Evolutionary conservation across 2,329 filamentous ascomycete species (phyloP).

Genomic region (Bimuria novae-zelandiae): DNA sequence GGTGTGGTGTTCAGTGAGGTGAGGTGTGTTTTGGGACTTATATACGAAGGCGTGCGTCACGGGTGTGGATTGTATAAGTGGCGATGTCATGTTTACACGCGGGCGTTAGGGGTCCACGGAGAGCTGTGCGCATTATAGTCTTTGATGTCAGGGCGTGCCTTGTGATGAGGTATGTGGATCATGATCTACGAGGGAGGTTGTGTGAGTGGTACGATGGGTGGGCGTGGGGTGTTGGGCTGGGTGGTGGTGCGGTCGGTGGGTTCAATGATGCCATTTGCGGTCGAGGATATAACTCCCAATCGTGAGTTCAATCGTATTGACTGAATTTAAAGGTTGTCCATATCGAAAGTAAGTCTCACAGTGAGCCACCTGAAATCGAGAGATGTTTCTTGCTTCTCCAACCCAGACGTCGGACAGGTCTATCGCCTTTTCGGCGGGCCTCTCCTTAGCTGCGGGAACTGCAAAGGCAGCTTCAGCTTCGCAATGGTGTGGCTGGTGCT

Average conservation of each 20-base stretch:
- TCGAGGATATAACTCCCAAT: not conserved
- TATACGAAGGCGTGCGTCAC: slow-evolving; percentile 5
- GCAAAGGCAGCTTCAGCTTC: slow-evolving; percentile 74
- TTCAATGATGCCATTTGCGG: not conserved
- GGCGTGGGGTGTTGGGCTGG: not conserved
- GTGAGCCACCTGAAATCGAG: too few relatives aligned
- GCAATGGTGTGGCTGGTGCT: slow-evolving; percentile 67
- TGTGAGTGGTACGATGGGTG: not conserved
- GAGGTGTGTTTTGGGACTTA: slow-evolving; percentile 8
- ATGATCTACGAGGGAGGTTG: not conserved
- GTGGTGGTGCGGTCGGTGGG: not conserved
- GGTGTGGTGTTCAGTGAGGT: not conserved
- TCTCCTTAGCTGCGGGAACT: slow-evolving; percentile 70
- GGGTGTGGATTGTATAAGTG: not conserved
- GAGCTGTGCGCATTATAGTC: not conserved
- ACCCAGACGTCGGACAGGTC: not conserved
- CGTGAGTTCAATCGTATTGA: not conserved
- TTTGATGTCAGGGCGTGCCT: not conserved
- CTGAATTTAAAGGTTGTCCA: not conserved
- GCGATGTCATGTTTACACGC: slow-evolving; percentile 4
- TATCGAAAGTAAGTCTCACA: not conserved
- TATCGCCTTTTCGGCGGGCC: slow-evolving; percentile 24
- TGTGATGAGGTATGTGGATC: slow-evolving; percentile 1
- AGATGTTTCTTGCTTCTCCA: too few relatives aligned
- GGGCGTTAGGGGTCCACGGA: not conserved